Conservation (phyloP, 23 red algal genomes). For the Gracilaria gracilis region DNA sequence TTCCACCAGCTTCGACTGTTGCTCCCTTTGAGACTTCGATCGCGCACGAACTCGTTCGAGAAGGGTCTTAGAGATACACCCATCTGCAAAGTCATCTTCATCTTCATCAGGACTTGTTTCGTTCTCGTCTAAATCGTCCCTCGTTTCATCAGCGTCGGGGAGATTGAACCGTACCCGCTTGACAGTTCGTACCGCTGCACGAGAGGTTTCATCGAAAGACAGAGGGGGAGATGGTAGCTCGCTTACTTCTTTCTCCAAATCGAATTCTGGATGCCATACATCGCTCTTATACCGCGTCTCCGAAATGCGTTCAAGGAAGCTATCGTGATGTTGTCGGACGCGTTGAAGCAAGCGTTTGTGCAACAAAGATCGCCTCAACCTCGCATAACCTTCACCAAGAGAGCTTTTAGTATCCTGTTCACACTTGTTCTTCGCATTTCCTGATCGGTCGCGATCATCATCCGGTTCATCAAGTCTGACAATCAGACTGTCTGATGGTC, state of each 20-base stretch:
- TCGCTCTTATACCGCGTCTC: conserved; percentile 14
- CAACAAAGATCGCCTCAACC: conserved; percentile 44
- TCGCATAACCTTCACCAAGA: conserved; percentile 40
- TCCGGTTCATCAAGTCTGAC: conserved; percentile 47
- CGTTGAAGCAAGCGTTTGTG: conserved; percentile 48
- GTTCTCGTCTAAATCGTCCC: background rate
- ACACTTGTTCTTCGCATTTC: background rate
- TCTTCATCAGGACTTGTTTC: conserved; percentile 29
- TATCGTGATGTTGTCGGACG: conserved; percentile 30
- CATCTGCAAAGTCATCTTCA: conserved; percentile 17
- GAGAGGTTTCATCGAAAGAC: conserved; percentile 32
- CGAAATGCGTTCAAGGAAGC: conserved; percentile 28
- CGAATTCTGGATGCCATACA: conserved; percentile 62
- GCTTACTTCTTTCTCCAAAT: conserved; percentile 45
- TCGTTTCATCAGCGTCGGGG: background rate
- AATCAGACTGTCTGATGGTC: conserved; percentile 45
- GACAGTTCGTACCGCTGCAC: conserved; percentile 2
- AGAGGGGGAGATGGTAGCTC: conserved; percentile 66
- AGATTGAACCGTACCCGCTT: conserved; percentile 17
- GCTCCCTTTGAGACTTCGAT: conserved; percentile 22
- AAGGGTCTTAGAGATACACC: conserved; percentile 48
- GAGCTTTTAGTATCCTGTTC: conserved; percentile 18
- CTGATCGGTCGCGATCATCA: background rate
- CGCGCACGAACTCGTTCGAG: conserved; percentile 54
- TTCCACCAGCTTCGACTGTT: background rate